phyloP scores from a whole-genome alignment of 441 rosid genomes.

The Brassica balearica region DNA sequence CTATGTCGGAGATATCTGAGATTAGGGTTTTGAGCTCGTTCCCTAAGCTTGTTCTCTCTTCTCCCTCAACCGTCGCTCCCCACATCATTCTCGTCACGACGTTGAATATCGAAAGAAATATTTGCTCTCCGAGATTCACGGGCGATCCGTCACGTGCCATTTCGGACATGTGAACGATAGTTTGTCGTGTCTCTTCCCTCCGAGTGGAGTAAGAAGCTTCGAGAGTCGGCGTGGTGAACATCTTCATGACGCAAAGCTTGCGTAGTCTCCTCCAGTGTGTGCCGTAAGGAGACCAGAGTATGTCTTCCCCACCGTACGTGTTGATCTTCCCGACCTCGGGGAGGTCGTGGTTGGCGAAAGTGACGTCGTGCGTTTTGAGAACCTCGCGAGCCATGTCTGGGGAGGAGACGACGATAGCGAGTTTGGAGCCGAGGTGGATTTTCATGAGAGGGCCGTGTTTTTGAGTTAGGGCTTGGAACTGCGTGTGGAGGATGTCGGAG shows the following conservation, averaged over 20 bases:
- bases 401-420: constrained; percentile 56
- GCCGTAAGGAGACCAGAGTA: constrained; percentile 49
- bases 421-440: constrained; percentile 55
- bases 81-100: constrained; percentile 49
- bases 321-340: constrained; percentile 41
- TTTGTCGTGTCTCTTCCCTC: constrained; percentile 44
- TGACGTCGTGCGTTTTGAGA: constrained; percentile 55
- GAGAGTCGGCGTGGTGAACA: constrained; percentile 53
- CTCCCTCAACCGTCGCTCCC: constrained; percentile 51
- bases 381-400: constrained; percentile 58
- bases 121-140: constrained; percentile 55
- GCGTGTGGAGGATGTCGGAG: constrained; percentile 47
- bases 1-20: constrained; percentile 38
- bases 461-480: constrained; percentile 48
- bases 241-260: constrained; percentile 53
- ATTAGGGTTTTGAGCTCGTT: constrained; percentile 45
- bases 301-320: constrained; percentile 55
- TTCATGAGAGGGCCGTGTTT: constrained; percentile 64
- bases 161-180: constrained; percentile 36
- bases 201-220: constrained; percentile 50
- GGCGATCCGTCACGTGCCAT: constrained; percentile 34
- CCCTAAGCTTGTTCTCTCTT: constrained; percentile 37
- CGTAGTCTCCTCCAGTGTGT: constrained; percentile 53
- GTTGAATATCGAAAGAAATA: constrained; percentile 33
- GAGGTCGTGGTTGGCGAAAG: constrained; percentile 58